These are phyloP conservation scores for Alternaria solani DNA, from an alignment of 2,329 filamentous ascomycete species.

Conservation along the genomic window DNA sequence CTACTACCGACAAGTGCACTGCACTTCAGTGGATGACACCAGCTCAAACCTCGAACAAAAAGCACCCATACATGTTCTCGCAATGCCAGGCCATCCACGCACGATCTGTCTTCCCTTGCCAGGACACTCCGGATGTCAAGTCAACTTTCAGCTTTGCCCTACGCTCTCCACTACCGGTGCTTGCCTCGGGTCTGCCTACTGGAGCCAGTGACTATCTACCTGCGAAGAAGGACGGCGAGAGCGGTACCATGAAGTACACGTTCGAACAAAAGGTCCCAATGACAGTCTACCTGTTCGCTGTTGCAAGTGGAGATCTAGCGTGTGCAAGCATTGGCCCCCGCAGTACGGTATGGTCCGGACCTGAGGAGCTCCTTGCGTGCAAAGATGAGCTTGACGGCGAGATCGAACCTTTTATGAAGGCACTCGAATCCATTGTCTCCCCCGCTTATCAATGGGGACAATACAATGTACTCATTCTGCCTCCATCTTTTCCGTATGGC, in stretches of 20 bases:
- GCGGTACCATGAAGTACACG: slow-evolving; percentile 71
- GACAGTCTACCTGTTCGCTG: slow-evolving; percentile 91
- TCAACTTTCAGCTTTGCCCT: slow-evolving; percentile 92
- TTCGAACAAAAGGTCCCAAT: slow-evolving; percentile 94
- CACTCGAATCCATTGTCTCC: slow-evolving; percentile 81
- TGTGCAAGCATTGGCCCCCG: slow-evolving; percentile 86
- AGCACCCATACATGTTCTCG: slow-evolving; percentile 96
- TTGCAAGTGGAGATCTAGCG: slow-evolving; percentile 84
- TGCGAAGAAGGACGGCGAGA: slow-evolving; percentile 61
- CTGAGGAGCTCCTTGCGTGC: slow-evolving; percentile 82
- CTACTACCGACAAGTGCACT: slow-evolving; percentile 88
- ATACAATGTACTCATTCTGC: slow-evolving; percentile 92
- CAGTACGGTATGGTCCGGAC: slow-evolving; percentile 84
- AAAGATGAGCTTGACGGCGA: slow-evolving; percentile 92
- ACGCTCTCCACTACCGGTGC: slow-evolving; percentile 84
- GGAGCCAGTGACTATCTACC: slow-evolving; percentile 59
- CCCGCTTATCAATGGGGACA: slow-evolving; percentile 87
- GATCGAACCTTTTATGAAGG: slow-evolving; percentile 89
- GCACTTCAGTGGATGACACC: slow-evolving; percentile 95
- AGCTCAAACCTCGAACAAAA: slow-evolving; percentile 92
- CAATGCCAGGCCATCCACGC: slow-evolving; percentile 98
- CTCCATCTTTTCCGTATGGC: slow-evolving; percentile 70
- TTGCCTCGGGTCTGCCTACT: slow-evolving; percentile 81
- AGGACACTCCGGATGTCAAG: slow-evolving; percentile 97
- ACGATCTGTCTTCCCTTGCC: slow-evolving; percentile 92